Evolutionary conservation across 352 stramenopile genomes (phyloP), one percentile per base, ranked within the genome.

Genomic region (Phytophthora vignae): DNA sequence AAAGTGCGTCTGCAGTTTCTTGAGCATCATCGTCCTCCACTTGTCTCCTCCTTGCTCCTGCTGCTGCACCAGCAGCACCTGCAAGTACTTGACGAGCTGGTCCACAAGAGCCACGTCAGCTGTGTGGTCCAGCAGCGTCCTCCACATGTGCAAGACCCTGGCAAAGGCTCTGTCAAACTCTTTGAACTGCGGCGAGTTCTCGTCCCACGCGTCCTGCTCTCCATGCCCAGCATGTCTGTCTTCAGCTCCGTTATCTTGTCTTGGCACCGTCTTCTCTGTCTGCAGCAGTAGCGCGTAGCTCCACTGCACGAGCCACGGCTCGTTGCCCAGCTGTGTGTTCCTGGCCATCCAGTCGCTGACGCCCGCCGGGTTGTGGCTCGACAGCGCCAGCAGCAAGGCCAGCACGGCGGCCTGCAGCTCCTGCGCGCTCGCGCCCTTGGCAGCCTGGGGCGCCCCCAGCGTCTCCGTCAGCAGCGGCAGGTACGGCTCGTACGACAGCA

Each of bases 1-100:
- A 74, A 93, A 93, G 48, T 91, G 84, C 19, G 68, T 46, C 73
- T 91, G 82, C n/a, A 91, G 17, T 31, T 84, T 88, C 55, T 77
- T 85, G 1, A 78, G 49, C 33, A 84, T 29, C 8, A 89, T 29
- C 3, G 31, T 27, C 9, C 59, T 57, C 73, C 78, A 85, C 48
- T 79, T 71, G 10, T 62, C 40, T 2, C 5, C 19, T 3, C 59
- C 55, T 11, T 70, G 62, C 8, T 29, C 44, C 25, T 64, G 38
- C n/a, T 78, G 50, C 40, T 67, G 53, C n/a, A 60, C 58, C n/a
- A 82, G 40, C 46, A 87, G 31, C 15, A 77, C 63, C 0, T 76
- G 57, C 21, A 87, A 22, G 8, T 57, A 78, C 19, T 67, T 67
- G 1, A 89, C 74, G 29, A 90, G 49, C 12, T 82, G 61, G n/a